phyloP scores from a whole-genome alignment of 208 protist species.

The Trypanosoma rangeli region DNA sequence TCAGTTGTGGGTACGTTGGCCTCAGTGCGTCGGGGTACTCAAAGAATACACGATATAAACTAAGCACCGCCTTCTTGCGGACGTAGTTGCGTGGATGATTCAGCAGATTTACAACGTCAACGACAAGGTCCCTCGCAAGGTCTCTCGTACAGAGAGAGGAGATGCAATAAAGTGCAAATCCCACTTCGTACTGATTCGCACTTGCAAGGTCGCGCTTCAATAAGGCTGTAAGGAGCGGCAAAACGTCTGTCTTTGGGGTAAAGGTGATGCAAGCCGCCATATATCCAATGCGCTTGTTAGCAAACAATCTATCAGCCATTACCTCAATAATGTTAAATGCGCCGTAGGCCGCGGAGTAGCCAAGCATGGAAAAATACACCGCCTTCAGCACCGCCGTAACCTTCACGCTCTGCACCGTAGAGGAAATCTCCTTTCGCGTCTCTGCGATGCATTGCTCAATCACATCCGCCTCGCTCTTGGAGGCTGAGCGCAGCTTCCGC shows the following conservation, averaged over 20 bases:
- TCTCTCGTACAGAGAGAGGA: constrained; percentile 96
- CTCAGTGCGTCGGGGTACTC: constrained; percentile 97
- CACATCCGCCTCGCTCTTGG: constrained; percentile 90
- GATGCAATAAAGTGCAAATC: constrained; percentile 96
- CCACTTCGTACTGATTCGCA: constrained; percentile 94
- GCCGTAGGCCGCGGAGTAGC: constrained; percentile 96
- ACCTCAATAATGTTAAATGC: constrained; percentile 97
- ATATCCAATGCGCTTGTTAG: constrained; percentile 93
- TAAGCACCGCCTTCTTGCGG: constrained; percentile 95
- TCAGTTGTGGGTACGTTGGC: constrained; percentile 95
- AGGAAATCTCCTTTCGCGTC: constrained; percentile 94
- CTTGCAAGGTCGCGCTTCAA: constrained; percentile 96
- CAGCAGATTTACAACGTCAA: constrained; percentile 94
- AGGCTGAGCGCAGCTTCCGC: constrained; percentile 91
- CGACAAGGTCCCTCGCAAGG: constrained; percentile 94
- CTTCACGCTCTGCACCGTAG: constrained; percentile 88
- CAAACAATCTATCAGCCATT: constrained; percentile 87
- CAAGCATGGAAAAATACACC: constrained; percentile 98
- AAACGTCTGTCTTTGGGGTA: constrained; percentile 94
- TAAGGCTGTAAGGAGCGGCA: constrained; percentile 96
- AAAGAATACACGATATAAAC: constrained; percentile 97
- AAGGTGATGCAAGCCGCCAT: constrained; percentile 95
- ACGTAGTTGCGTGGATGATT: constrained; percentile 91
- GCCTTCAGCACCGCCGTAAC: constrained; percentile 96
- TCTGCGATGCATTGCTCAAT: constrained; percentile 92